Evolutionary conservation across 352 stramenopile genomes (phyloP).

Genomic region (Globisporangium spinosum): DNA sequence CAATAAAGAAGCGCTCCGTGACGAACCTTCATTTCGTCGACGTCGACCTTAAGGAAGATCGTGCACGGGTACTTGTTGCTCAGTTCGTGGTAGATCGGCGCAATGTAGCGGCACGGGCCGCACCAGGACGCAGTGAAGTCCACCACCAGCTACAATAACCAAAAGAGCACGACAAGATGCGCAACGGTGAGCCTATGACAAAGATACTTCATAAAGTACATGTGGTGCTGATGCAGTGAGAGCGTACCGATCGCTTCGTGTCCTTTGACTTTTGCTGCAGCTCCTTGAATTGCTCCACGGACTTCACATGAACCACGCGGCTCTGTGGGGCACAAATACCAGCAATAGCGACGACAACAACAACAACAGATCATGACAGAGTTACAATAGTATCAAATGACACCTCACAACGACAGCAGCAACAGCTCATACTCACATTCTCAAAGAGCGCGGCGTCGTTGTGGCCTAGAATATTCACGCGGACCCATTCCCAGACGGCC

Average conservation of each 20-base stretch:
- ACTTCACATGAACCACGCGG: conserved; percentile 68
- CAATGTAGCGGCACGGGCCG: conserved; percentile 81
- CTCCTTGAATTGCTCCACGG: conserved; percentile 69
- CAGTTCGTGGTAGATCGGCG: conserved; percentile 82
- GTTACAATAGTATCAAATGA: background rate
- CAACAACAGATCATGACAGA: background rate
- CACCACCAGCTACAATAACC: conserved; percentile 49
- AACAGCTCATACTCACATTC: conserved; percentile 27
- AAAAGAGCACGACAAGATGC: background rate
- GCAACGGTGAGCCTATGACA: background rate
- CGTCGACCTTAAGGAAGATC: conserved; percentile 89
- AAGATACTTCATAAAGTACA: background rate
- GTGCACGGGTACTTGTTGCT: conserved; percentile 81
- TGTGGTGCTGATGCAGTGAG: background rate
- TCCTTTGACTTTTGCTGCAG: conserved; percentile 61
- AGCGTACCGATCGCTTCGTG: conserved; percentile 56
- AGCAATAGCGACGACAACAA: background rate
- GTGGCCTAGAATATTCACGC: conserved; percentile 54
- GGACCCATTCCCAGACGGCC: conserved; percentile 67
- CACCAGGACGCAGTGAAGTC: conserved; percentile 90
- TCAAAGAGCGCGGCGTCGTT: conserved; percentile 44
- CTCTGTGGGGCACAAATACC: conserved; percentile 25
- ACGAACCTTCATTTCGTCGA: conserved; percentile 72
- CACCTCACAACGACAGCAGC: background rate
- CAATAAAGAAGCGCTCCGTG: background rate